Evolutionary conservation across 179 eudicot genomes (phyloP).

Genomic region (Spinacia oleracea): DNA sequence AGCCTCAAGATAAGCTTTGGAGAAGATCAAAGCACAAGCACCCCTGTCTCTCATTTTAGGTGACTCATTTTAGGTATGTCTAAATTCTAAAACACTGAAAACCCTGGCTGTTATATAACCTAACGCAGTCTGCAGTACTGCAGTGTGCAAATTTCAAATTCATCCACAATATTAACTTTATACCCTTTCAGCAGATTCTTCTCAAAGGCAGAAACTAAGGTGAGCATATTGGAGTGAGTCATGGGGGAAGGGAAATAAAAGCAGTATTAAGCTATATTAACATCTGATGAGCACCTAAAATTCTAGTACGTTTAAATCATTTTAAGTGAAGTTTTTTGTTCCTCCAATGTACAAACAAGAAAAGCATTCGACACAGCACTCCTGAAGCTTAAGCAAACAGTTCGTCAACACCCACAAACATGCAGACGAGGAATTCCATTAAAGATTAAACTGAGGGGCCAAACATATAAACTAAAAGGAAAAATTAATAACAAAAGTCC

Average conservation of each 20-base stretch:
- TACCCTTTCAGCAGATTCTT: neutral
- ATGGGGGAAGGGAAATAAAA: neutral
- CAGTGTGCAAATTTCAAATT: too few species aligned
- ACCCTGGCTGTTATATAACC: neutral
- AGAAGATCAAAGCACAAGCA: neutral
- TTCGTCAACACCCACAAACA: neutral
- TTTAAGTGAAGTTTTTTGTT: neutral
- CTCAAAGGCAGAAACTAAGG: neutral
- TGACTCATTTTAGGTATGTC: neutral
- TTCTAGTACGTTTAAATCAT: neutral
- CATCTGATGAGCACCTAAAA: neutral
- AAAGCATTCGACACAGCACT: neutral
- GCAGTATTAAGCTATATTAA: neutral
- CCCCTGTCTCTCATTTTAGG: neutral
- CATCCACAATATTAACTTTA: neutral
- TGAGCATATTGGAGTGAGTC: neutral
- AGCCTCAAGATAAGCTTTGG: neutral
- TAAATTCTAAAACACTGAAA: neutral
- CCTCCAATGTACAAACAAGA: neutral
- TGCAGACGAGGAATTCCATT: neutral
- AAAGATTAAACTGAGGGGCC: neutral
- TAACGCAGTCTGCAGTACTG: too few species aligned
- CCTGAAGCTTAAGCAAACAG: neutral
- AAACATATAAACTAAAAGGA: neutral
- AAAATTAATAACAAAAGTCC: too few species aligned